Conservation (phyloP, 2,329 filamentous ascomycete species). For the Fusarium nanum region DNA sequence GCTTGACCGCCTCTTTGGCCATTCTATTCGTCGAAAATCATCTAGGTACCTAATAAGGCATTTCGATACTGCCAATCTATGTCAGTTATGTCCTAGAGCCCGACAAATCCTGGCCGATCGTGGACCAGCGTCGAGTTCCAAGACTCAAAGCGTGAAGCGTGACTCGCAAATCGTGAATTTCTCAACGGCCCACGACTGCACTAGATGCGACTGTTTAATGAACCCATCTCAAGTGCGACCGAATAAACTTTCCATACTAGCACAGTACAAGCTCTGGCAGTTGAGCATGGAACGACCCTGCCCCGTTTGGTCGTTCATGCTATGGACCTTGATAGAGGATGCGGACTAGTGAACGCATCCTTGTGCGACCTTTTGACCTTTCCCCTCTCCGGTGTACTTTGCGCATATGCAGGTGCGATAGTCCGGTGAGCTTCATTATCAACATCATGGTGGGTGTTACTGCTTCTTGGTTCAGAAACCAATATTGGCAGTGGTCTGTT, state of each 20-base stretch:
- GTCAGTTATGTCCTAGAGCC: conserved; percentile 29
- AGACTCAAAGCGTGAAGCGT: conserved; percentile 34
- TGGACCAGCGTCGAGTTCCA: conserved; percentile 18
- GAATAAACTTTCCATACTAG: conserved; percentile 38
- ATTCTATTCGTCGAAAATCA: conserved; percentile 37
- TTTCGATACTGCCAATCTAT: conserved; percentile 22
- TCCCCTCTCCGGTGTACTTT: conserved; percentile 41
- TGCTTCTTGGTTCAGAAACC: conserved; percentile 32
- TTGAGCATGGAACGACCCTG: conserved; percentile 41
- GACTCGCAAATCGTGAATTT: conserved; percentile 41
- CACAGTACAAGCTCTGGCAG: conserved; percentile 41
- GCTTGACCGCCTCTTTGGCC: conserved; percentile 43
- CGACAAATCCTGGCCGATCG: conserved; percentile 26
- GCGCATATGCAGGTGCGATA: conserved; percentile 41
- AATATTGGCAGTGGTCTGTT: conserved; percentile 7
- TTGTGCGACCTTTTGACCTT: conserved; percentile 37
- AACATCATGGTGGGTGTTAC: conserved; percentile 35
- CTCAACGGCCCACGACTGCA: conserved; percentile 35
- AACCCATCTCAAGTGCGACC: conserved; percentile 41
- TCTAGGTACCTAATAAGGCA: conserved; percentile 25
- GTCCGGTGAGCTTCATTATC: conserved; percentile 35
- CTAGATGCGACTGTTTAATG: conserved; percentile 45
- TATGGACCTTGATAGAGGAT: conserved; percentile 38
- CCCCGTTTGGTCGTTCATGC: background rate
- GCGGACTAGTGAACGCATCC: conserved; percentile 34